A percentile compares a stretch with the other conserved stretches of the same genome.
phyloP scores from a whole-genome alignment of 2,329 filamentous ascomycete genomes.

The Cytospora leucostoma region DNA sequence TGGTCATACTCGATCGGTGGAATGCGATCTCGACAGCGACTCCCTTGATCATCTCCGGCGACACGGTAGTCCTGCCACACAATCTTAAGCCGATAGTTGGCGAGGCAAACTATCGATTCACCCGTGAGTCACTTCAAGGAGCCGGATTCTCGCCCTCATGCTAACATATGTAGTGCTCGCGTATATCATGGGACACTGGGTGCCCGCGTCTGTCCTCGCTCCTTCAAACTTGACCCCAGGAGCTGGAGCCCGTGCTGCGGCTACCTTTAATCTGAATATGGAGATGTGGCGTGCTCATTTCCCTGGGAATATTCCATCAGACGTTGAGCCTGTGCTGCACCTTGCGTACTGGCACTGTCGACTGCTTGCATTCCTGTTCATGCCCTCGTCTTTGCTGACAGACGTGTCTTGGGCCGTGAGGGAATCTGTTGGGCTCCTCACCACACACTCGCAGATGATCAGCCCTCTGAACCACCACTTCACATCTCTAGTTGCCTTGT shows the following conservation, averaged over 20 bases:
- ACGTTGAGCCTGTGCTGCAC: constrained; percentile 58
- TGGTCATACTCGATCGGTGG: constrained; percentile 73
- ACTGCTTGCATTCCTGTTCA: constrained; percentile 63
- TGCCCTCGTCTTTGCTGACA: constrained; percentile 54
- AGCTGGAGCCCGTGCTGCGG: constrained; percentile 47
- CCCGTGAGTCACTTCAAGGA: constrained; percentile 52
- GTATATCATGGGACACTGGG: constrained; percentile 28
- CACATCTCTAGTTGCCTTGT: constrained; percentile 58
- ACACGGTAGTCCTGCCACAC: constrained; percentile 59
- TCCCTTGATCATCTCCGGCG: constrained; percentile 63
- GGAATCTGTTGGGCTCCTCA: constrained; percentile 60
- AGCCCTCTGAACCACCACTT: constrained; percentile 71
- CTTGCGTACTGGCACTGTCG: constrained; percentile 71
- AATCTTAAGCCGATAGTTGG: constrained; percentile 63
- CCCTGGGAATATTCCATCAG: constrained; percentile 56
- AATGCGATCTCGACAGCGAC: constrained; percentile 68
- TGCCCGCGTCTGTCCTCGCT: constrained; percentile 36
- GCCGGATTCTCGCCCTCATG: neutral
- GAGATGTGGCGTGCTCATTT: constrained; percentile 68
- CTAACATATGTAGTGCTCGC: constrained; percentile 28
- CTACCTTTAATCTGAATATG: constrained; percentile 57
- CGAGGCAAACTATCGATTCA: constrained; percentile 63
- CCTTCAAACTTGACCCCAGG: constrained; percentile 46
- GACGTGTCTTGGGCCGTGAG: constrained; percentile 63
- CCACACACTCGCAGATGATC: constrained; percentile 54